Conservation (phyloP, 2,329 filamentous ascomycete genomes). For the Aspergillus pseudoviridinutans region DNA sequence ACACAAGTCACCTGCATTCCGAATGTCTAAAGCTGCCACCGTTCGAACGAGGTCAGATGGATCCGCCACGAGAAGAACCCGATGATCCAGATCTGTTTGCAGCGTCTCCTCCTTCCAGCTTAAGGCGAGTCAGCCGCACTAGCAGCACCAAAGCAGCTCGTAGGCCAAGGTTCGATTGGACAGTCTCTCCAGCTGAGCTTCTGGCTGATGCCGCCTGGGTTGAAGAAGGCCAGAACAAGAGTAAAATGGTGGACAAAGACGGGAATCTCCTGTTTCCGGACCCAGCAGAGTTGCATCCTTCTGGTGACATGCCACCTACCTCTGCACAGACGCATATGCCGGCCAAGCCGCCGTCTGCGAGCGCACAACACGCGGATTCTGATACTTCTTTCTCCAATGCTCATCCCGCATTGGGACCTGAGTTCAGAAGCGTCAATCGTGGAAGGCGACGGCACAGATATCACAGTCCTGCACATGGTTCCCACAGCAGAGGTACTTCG, state of each 20-base stretch:
- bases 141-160: constrained; percentile 57
- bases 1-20: constrained; percentile 44
- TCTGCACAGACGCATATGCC: constrained; percentile 7
- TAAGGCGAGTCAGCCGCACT: constrained; percentile 40
- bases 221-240: constrained; percentile 75
- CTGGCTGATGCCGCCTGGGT: constrained; percentile 89
- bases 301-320: constrained; percentile 11
- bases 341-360: constrained; percentile 21
- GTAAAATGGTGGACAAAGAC: constrained; percentile 72
- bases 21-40: constrained; percentile 43
- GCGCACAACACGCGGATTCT: constrained; percentile 22
- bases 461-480: constrained; percentile 53
- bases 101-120: constrained; percentile 37
- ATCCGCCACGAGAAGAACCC: constrained; percentile 11
- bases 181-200: constrained; percentile 75
- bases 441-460: constrained; percentile 60
- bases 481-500: constrained; percentile 53
- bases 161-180: constrained; percentile 79
- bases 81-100: constrained; percentile 24
- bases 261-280: constrained; percentile 63
- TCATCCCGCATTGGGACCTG: constrained; percentile 27
- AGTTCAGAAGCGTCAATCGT: constrained; percentile 50
- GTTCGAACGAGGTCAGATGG: constrained; percentile 28
- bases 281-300: constrained; percentile 19
- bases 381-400: constrained; percentile 38